Base-by-base conservation (phyloP, 2,329 filamentous ascomycete species). In the Aureobasidium melanogenum region DNA sequence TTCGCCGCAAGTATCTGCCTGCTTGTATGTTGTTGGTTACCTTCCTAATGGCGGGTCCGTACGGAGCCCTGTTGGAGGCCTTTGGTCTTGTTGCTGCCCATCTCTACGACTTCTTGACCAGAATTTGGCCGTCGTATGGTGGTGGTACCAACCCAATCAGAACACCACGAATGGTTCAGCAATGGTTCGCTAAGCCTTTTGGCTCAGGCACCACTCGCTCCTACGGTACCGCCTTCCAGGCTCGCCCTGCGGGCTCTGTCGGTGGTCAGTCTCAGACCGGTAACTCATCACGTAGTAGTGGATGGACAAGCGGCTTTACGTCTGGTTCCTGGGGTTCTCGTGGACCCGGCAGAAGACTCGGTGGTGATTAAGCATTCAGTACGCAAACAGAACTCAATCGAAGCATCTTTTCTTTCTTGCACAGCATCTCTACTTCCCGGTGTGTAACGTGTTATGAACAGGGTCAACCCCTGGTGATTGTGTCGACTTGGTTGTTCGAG, bases 51-150 rank as follows among this genome's bases (percentile, higher is more conserved):
- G 79, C 76, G 5, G 86, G 87, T 12, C 79, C 80, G 38, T 66
- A 73, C 3, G 75, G 75, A 19, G 81, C 88, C 12, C 70, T 88
- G 61, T 69, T 86, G 4, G 86, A 95, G 69, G 73, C 84, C 5
- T 89, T 84, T 36, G 94, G 94, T n/a, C 80, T 99, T 12, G 66
- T 96, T 46, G 89, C 92, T 14, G 92, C 92, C 5, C 94, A 99
- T 72, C 70, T 94, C 22, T 96, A 91, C 74, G 89, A 97, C 72
- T 99, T 97, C 70, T 74, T 97, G 54, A 91, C 89, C 2, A 84
- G 89, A 52, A 81, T 97, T 44, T 97, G 91, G 80, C 94, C 94
- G 5, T 85, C 89, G 60, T 94, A 94, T 70, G 93, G 91, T 34
- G 89, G 89, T 61, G 94, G 94, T 0, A 80, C 79, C 56, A 96